Conservation (phyloP, 441 rosid species). For the Erodium moschatum region DNA sequence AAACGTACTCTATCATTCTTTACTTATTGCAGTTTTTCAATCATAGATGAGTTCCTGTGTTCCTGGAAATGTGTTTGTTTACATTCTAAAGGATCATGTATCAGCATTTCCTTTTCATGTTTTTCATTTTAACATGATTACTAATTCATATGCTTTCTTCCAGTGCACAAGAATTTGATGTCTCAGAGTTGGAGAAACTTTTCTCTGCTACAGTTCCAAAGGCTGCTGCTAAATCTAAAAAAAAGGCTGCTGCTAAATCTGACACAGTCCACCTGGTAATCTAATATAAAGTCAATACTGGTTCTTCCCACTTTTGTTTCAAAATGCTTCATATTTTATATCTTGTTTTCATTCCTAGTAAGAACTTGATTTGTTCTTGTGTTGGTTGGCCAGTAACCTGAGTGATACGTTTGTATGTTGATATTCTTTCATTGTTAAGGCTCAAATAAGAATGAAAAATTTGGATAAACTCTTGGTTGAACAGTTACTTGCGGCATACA, state of each 20-base stretch:
- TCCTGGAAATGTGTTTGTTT: slow-evolving; percentile 15
- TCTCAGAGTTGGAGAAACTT: slow-evolving; percentile 82
- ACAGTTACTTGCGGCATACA: background rate
- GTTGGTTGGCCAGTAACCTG: background rate
- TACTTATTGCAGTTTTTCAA: slow-evolving; percentile 19
- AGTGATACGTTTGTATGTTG: background rate
- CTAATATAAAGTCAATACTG: slow-evolving; percentile 9
- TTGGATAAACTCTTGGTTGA: background rate
- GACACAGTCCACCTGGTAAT: slow-evolving; percentile 84
- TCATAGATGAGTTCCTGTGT: background rate
- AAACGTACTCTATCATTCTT: slow-evolving; percentile 43
- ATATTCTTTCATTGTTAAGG: background rate
- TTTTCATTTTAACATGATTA: slow-evolving; percentile 7
- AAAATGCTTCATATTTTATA: background rate
- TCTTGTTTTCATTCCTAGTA: slow-evolving; percentile 3
- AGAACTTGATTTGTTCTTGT: background rate
- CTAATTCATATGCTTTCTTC: slow-evolving; percentile 17
- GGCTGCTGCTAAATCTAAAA: slow-evolving; percentile 54
- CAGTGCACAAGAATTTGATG: slow-evolving; percentile 82
- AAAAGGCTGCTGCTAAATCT: slow-evolving; percentile 70
- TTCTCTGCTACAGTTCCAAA: slow-evolving; percentile 75
- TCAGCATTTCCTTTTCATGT: slow-evolving; percentile 3
- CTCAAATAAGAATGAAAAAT: background rate
- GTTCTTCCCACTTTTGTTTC: background rate
- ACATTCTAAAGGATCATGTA: slow-evolving; percentile 11